Evolutionary conservation across 2,329 filamentous ascomycete genomes (phyloP), one percentile per base, ranked within the genome.

Genomic region (Verticillium alfalfae): DNA sequence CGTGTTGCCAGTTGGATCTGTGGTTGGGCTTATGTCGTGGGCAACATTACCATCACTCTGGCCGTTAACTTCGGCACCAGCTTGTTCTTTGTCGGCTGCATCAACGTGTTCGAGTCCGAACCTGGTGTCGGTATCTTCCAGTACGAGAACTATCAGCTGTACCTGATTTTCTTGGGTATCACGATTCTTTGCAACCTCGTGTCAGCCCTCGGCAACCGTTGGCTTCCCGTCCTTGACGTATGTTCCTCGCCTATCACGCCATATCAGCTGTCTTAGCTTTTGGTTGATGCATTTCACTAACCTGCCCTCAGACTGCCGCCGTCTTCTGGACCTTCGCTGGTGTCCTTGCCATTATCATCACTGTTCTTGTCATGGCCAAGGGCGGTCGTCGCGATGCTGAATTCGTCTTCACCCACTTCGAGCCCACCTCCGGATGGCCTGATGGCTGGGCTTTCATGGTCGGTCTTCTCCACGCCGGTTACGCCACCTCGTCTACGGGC

Each of bases 41-140:
- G 91, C 62, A 93, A 93, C 76, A 88, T 92, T 72, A 92, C 88
- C 66, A 93, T 93, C 67, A 92, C 90, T 0, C 79, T 92, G n/a
- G 84, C 89, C n/a, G 89, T 92, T 71, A 91, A 91, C 78, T 93
- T 92, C 68, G 90, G 89, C 7, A 92, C 90, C 3, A 89, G 87
- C 0, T 84, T 92, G 66, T 83, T 86, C 72, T 73, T 84, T 62
- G 78, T 84, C 61, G 80, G 77, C 15, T 84, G 81, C 69, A 70
- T 86, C 72, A 84, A 85, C 62, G 80, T 86, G 39, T 86, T 85
- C 62, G 76, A 82, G 61, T 73, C 73, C 2, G 71, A 75, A 39
- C 72, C 75, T 6, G 81, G 78, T 54, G 71, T 73, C 12, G 75
- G 71, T 12, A 70, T 85, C 62, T 75, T 84, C 57, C 72, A 72